Conservation (phyloP, 139 green algal genomes). For the Limnomonas spitsbergensis region DNA sequence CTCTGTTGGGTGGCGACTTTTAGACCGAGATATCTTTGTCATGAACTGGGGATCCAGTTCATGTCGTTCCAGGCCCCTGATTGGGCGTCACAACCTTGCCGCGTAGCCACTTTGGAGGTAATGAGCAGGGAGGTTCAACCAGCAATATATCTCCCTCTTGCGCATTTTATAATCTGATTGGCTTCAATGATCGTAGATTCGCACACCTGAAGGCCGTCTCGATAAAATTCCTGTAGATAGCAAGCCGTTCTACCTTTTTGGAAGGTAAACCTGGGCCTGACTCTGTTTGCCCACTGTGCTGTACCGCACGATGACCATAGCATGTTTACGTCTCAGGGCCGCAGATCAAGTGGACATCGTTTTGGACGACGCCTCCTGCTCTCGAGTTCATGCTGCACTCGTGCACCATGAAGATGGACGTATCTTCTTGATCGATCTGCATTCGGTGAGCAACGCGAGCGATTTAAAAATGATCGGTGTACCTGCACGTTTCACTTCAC, state of each 20-base stretch:
- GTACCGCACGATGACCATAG: neutral
- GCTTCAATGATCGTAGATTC: neutral
- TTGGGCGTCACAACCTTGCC: constrained; percentile 17
- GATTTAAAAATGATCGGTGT: too few species aligned
- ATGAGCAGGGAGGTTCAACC: neutral
- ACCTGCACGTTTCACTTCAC: too few species aligned
- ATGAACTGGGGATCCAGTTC: too few species aligned
- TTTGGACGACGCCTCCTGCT: constrained; percentile 37
- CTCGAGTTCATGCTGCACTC: constrained; percentile 56
- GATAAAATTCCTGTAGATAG: constrained; percentile 7
- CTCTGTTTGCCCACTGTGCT: neutral
- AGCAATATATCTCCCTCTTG: neutral
- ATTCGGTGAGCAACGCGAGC: constrained; percentile 46
- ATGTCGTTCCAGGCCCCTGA: constrained; percentile 5
- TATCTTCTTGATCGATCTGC: constrained; percentile 70
- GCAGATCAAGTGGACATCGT: constrained; percentile 45
- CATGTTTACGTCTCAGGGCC: constrained; percentile 21
- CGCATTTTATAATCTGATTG: too few species aligned
- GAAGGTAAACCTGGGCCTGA: neutral
- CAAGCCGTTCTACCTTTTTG: constrained; percentile 21
- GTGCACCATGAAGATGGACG: constrained; percentile 71
- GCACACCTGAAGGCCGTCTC: neutral
- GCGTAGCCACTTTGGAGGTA: constrained; percentile 8
- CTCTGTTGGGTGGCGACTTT: too few species aligned
- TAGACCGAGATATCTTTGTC: too few species aligned